Base-by-base conservation (phyloP, 1,284 basidiomycete species). In the Polyporus tsugae region DNA sequence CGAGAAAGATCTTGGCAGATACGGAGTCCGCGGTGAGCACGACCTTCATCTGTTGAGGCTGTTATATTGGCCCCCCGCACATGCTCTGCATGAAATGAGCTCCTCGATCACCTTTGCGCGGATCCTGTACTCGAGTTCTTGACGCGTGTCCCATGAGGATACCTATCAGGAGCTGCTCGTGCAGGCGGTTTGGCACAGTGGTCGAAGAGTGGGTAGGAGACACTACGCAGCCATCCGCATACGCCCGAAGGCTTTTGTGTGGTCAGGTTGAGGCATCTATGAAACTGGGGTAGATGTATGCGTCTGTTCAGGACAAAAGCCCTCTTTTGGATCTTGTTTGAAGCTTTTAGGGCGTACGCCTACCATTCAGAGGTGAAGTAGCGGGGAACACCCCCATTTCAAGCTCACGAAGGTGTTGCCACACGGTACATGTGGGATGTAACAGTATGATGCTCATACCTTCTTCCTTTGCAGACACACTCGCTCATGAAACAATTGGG, bases 11-110 rank as follows among this genome's bases (percentile, higher is more conserved):
- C 70, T 83, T 94, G 75, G 82, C 85, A 19, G 91, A 93, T 74
- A 86, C 91, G 46, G 93, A 94, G 78, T 81, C 85, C 69, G 91
- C 91, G 71, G 93, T 94, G 80, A 77, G 91, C 82, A 42, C 9
- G 38, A 11, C 6, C 38, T 41, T 29, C 38, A 60, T 39, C 33
- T 59, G 29, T 57, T 36, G 11, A 22, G 22, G 19, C n/a, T 57
- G 33, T 38, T 38, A 29, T 25, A 59, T 41, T 41, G 15, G 25
- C 38, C 36, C 38, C 36, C 36, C 36, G 4, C 22, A 59, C 22
- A 57, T 57, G 58, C 38, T 38, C 49, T 11, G 25, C 25, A 22
- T 22, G n/a, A 52, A 52, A 11, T 52, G 49, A 52, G 25, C 10
- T 22, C 49, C 38, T n/a, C 38, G 38, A 41, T 41, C n/a, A 38